phyloP scores from a whole-genome alignment of 2,329 filamentous ascomycete species.

The Coniochaeta prunicola region DNA sequence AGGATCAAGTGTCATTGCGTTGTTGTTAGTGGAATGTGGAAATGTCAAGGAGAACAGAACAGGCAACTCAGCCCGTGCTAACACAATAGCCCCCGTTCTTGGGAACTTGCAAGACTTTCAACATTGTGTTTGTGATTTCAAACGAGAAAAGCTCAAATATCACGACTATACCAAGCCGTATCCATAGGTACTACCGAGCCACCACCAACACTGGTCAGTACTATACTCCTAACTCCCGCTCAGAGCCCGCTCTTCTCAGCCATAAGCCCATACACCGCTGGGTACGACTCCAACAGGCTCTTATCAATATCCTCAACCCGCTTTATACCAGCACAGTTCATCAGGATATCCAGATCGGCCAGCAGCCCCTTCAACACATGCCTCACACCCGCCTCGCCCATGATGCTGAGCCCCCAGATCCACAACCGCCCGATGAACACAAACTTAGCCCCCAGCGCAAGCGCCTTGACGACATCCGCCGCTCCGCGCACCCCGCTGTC shows the following conservation, averaged over 20 bases:
- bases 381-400: constrained; percentile 51
- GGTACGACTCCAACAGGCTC: constrained; percentile 30
- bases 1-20: too few species aligned
- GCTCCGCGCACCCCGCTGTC: constrained; percentile 51
- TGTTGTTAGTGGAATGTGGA: too few species aligned
- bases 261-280: constrained; percentile 19
- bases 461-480: constrained; percentile 52
- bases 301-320: constrained; percentile 43
- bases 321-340: constrained; percentile 51
- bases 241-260: constrained; percentile 10
- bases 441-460: constrained; percentile 54
- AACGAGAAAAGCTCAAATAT: too few species aligned
- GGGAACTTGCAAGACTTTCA: too few species aligned
- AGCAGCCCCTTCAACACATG: constrained; percentile 56
- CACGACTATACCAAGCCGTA: too few species aligned
- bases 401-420: constrained; percentile 53
- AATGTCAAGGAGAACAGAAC: too few species aligned
- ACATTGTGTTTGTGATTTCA: too few species aligned
- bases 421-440: constrained; percentile 54
- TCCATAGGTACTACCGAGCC: too few species aligned
- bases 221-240: background rate
- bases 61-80: too few species aligned
- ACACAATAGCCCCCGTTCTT: too few species aligned
- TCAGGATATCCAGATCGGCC: constrained; percentile 54
- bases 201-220: too few species aligned